These are phyloP conservation scores for Astragalus glycyphyllos DNA, from an alignment of 306 rosid species.

Conservation along the genomic window DNA sequence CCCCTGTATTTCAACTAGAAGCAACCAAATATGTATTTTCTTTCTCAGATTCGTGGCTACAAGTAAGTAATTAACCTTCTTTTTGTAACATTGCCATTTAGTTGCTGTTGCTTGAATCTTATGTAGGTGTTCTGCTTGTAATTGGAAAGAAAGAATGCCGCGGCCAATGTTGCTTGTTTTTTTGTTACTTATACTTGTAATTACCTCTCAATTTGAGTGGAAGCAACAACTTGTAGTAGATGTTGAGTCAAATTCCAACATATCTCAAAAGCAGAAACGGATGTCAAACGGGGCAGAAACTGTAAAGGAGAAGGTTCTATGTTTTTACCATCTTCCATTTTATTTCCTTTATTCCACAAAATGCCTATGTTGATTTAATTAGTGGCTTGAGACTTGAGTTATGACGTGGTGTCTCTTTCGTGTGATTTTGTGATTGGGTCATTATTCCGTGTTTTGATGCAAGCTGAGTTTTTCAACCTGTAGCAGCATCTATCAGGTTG, in stretches of 20 bases:
- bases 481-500: constrained; percentile 1
- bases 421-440: neutral
- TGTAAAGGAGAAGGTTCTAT: constrained; percentile 78
- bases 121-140: constrained; percentile 54
- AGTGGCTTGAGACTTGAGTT: constrained; percentile 4
- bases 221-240: constrained; percentile 69
- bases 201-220: constrained; percentile 92
- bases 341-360: neutral
- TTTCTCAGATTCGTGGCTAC: neutral
- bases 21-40: neutral
- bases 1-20: neutral
- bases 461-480: constrained; percentile 17
- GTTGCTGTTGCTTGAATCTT: constrained; percentile 36
- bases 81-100: neutral
- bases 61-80: constrained; percentile 16
- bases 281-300: constrained; percentile 63
- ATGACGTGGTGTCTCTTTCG: neutral
- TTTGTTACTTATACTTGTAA: constrained; percentile 66
- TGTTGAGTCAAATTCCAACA: constrained; percentile 54
- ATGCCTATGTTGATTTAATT: neutral
- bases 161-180: constrained; percentile 74
- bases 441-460: neutral
- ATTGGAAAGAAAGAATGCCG: constrained; percentile 59
- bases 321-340: constrained; percentile 14
- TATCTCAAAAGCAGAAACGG: constrained; percentile 64